phyloP scores from a whole-genome alignment of 2,329 filamentous ascomycete species.

The Sporothrix variecibatus region DNA sequence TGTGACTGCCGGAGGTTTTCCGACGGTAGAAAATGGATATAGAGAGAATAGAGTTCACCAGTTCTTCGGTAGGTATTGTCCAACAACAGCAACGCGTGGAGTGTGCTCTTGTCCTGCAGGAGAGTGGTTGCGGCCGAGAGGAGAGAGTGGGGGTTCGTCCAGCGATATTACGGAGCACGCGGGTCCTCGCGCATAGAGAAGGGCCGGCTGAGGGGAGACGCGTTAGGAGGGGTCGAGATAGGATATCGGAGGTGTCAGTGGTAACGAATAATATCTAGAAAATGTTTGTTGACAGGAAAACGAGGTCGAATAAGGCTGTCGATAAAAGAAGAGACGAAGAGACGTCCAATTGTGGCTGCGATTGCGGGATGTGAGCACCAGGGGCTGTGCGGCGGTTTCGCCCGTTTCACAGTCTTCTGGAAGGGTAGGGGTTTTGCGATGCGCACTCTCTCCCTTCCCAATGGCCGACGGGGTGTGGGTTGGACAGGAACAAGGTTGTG shows the following conservation, averaged over 20 bases:
- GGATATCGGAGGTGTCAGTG: background rate
- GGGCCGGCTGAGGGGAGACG: background rate
- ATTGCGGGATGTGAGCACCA: constrained; percentile 15
- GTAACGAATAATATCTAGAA: background rate
- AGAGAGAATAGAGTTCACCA: background rate
- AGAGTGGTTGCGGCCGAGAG: background rate
- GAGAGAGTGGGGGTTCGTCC: constrained; percentile 7
- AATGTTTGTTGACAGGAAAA: background rate
- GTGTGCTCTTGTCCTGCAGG: background rate
- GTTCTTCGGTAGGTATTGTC: too few species aligned
- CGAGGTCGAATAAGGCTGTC: background rate
- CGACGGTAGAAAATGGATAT: background rate
- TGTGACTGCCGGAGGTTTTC: background rate
- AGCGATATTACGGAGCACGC: background rate
- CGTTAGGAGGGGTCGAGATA: background rate
- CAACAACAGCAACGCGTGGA: background rate
- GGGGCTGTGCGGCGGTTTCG: constrained; percentile 25
- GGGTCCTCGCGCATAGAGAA: background rate
- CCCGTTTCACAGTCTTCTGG: constrained; percentile 23
- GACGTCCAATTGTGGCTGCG: background rate
- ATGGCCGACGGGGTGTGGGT: constrained; percentile 5
- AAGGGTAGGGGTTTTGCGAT: background rate
- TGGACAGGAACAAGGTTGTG: background rate
- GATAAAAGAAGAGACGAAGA: background rate
- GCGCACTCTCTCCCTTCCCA: constrained; percentile 9